Conservation (phyloP, 2,329 filamentous ascomycete genomes). For the Polychaeton citri region DNA sequence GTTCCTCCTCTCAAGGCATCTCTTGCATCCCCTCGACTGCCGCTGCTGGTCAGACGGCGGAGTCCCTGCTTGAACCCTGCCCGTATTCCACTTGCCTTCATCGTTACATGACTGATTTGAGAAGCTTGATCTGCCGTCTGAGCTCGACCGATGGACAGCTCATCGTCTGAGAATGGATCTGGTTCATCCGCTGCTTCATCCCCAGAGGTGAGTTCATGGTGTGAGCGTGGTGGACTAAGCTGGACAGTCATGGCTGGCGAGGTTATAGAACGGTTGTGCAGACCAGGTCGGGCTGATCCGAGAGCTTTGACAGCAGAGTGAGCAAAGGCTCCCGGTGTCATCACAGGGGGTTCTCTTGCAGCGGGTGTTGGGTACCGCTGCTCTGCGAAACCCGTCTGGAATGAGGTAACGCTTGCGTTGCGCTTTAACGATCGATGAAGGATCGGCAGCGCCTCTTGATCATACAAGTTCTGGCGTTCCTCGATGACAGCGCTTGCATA, state of each 20-base stretch:
- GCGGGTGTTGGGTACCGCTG: constrained; percentile 37
- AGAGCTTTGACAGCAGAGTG: constrained; percentile 17
- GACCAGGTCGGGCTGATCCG: constrained; percentile 41
- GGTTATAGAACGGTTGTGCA: constrained; percentile 74
- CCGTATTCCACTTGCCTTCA: constrained; percentile 31
- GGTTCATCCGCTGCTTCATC: constrained; percentile 51
- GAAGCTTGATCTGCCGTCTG: constrained; percentile 11
- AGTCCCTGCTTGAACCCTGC: constrained; percentile 40
- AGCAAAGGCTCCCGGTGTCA: constrained; percentile 46
- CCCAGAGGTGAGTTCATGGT: constrained; percentile 55
- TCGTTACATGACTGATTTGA: constrained; percentile 6
- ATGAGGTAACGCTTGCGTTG: constrained; percentile 59
- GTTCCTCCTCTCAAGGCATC: constrained; percentile 23
- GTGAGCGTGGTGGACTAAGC: constrained; percentile 30
- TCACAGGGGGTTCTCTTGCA: constrained; percentile 39
- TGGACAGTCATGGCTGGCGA: constrained; percentile 50
- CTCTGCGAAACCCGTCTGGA: constrained; percentile 82
- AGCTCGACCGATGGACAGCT: constrained; percentile 38
- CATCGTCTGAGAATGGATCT: constrained; percentile 68
- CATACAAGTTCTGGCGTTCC: constrained; percentile 70
- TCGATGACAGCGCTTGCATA: constrained; percentile 26
- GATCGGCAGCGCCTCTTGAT: constrained; percentile 84
- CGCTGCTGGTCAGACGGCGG: constrained; percentile 48
- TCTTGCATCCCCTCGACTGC: constrained; percentile 22
- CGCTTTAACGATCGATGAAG: constrained; percentile 65